These are phyloP conservation scores for Mycena venus DNA, from an alignment of 768 basidiomycete genomes.

Conservation along the genomic window DNA sequence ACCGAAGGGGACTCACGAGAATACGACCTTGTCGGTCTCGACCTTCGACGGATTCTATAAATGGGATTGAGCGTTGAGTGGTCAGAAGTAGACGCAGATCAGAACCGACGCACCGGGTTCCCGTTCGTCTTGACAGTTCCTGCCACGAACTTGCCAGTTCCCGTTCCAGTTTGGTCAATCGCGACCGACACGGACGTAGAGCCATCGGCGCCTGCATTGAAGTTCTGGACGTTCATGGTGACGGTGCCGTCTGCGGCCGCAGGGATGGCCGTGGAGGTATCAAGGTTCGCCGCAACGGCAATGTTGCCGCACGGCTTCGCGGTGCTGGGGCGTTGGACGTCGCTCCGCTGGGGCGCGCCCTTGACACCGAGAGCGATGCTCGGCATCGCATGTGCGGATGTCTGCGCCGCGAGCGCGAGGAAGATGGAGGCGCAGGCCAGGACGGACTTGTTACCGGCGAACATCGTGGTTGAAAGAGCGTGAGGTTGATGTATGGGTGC, in stretches of 20 bases:
- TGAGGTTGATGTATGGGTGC: not conserved
- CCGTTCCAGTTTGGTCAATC: slow-evolving; percentile 32
- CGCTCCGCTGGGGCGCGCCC: slow-evolving; percentile 29
- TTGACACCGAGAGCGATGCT: slow-evolving; percentile 31
- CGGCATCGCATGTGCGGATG: slow-evolving; percentile 28
- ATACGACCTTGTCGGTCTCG: slow-evolving; percentile 59
- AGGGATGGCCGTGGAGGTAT: slow-evolving; percentile 32
- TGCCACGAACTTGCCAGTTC: slow-evolving; percentile 29
- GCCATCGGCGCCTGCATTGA: slow-evolving; percentile 46
- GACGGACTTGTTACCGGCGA: slow-evolving; percentile 21
- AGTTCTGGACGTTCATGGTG: slow-evolving; percentile 45
- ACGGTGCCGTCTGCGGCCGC: slow-evolving; percentile 46
- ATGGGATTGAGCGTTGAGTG: not conserved
- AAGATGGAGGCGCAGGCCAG: slow-evolving; percentile 28
- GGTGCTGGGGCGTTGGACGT: slow-evolving; percentile 34
- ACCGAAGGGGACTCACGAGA: slow-evolving; percentile 36
- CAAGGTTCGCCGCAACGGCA: slow-evolving; percentile 26
- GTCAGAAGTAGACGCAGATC: not conserved
- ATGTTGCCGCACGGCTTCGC: slow-evolving; percentile 31
- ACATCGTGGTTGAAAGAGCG: slow-evolving; percentile 23
- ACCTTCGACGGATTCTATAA: slow-evolving; percentile 52
- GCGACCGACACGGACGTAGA: slow-evolving; percentile 31
- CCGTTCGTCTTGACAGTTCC: slow-evolving; percentile 37
- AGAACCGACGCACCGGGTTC: slow-evolving; percentile 20
- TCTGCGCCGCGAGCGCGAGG: slow-evolving; percentile 26